Base-by-base conservation (phyloP, 257 asterid genomes). In the Gentiana dahurica region DNA sequence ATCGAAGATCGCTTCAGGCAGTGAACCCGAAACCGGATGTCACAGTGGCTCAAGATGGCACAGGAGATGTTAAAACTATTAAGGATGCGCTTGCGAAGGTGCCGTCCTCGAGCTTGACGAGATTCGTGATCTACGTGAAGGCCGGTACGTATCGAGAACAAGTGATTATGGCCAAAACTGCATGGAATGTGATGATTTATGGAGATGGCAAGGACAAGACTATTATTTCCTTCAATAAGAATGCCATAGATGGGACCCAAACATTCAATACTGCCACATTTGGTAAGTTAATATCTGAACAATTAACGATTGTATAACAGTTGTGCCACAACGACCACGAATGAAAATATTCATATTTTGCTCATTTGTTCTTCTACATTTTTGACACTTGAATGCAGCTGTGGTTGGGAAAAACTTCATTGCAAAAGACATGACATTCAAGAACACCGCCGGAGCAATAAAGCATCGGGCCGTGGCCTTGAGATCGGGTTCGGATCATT, bases 151-250 rank as follows among this genome's bases (percentile, higher is more conserved):
- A 84, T 39, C 35, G 11, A 9, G 93, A 87, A 62, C 74, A 68
- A 4, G 84, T 87, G 0, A 84, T 69, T 41, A 73, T 84, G 3
- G 67, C 68, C 34, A 62, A 68, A 48, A 61, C 63, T 24, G 34
- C 82, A 45, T 59, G 63, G 51, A 77, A 87, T 47, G 54, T 87
- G 6, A 80, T 84, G 94, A 68, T 87, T 32, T 79, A 82, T 2
- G 96, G 95, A n/a, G 93, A 84, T 34, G 96, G 95, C 58, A 82
- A 75, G 6, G 95, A 75, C 55, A 72, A 67, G 60, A 87, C 93
- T 5, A 49, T 87, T 1, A 73, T 87, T 36, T 75, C 90, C 9
- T 84, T 77, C n/a, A 49, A 46, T 60, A 62, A 24, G 8, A 78
- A 68, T 59, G 77, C 72, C 24, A 66, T 13, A 7, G 90, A 80